These are phyloP conservation scores for Phialophora macrospora DNA, from an alignment of 2,329 filamentous ascomycete species.

Conservation along the genomic window DNA sequence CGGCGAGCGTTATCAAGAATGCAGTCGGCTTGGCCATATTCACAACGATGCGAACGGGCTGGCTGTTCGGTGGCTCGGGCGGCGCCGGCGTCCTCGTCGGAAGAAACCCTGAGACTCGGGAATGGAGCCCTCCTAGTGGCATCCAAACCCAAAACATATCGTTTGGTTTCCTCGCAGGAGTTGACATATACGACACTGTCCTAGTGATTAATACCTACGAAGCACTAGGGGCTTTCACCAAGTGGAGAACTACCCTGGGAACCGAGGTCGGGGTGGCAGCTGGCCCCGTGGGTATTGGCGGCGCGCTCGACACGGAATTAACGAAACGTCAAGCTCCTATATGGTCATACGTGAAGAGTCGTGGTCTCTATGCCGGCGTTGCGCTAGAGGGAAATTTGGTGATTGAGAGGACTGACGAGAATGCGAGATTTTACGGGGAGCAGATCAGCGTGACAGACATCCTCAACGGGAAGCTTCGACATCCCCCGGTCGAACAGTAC, in stretches of 20 bases:
- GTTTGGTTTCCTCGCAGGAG: constrained; percentile 85
- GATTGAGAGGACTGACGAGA: constrained; percentile 85
- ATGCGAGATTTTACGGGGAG: constrained; percentile 81
- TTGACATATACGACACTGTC: constrained; percentile 95
- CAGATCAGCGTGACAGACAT: constrained; percentile 67
- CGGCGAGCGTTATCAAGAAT: constrained; percentile 80
- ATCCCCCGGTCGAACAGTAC: constrained; percentile 60
- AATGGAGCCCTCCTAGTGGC: constrained; percentile 89
- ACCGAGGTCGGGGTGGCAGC: constrained; percentile 77
- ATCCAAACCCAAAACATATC: constrained; percentile 89
- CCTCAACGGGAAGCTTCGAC: constrained; percentile 62
- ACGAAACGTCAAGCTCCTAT: constrained; percentile 72
- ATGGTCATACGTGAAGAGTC: constrained; percentile 86
- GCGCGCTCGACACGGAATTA: constrained; percentile 70
- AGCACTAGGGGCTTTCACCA: constrained; percentile 82
- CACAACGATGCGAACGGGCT: constrained; percentile 90
- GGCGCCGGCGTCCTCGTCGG: constrained; percentile 87
- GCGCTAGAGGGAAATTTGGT: constrained; percentile 86
- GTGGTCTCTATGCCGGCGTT: constrained; percentile 85
- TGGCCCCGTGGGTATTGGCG: constrained; percentile 78
- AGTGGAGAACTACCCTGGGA: constrained; percentile 77
- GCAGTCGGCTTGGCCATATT: constrained; percentile 91
- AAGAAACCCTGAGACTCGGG: constrained; percentile 75
- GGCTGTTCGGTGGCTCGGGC: constrained; percentile 90
- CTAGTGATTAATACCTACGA: constrained; percentile 87